A percentile compares a stretch with the other conserved stretches of the same genome.
Conservation (phyloP, 1,284 basidiomycete species). For the Ustilago crameri region DNA sequence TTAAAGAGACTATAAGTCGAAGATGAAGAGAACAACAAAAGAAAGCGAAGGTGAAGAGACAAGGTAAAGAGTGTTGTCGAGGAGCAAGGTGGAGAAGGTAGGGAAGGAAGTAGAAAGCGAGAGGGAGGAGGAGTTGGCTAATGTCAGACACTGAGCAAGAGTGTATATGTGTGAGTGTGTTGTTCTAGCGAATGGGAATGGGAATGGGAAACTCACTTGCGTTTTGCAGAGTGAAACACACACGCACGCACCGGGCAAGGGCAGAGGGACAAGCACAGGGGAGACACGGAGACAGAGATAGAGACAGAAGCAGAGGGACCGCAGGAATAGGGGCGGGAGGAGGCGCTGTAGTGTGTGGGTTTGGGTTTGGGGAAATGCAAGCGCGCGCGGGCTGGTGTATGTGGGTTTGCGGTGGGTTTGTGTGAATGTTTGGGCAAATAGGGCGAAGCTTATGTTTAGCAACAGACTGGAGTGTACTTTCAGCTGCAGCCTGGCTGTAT, state of each 20-base stretch:
- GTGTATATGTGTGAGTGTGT: not conserved
- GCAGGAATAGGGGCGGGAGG: no score
- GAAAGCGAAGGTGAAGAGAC: constrained; percentile 6
- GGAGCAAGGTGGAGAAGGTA: constrained; percentile 6
- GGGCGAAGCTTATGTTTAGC: no score
- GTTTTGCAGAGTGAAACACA: no score
- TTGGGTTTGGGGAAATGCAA: no score
- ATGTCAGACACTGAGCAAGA: constrained; percentile 4
- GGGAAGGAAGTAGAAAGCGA: constrained; percentile 2
- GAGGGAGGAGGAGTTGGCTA: constrained; percentile 1
- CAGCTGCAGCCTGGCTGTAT: no score
- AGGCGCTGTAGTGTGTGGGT: no score
- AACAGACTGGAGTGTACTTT: no score
- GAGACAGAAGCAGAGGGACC: no score
- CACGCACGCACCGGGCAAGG: not conserved
- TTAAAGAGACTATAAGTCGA: constrained; percentile 5
- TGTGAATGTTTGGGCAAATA: constrained; percentile 2
- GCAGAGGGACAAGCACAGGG: no score
- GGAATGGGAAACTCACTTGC: no score
- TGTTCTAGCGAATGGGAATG: no score
- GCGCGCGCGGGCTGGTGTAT: not conserved
- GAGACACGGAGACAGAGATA: no score
- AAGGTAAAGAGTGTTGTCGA: constrained; percentile 5
- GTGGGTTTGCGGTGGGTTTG: not conserved
- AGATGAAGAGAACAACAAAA: not conserved